Conservation (phyloP, 441 rosid species). For the Isatis lusitanica region DNA sequence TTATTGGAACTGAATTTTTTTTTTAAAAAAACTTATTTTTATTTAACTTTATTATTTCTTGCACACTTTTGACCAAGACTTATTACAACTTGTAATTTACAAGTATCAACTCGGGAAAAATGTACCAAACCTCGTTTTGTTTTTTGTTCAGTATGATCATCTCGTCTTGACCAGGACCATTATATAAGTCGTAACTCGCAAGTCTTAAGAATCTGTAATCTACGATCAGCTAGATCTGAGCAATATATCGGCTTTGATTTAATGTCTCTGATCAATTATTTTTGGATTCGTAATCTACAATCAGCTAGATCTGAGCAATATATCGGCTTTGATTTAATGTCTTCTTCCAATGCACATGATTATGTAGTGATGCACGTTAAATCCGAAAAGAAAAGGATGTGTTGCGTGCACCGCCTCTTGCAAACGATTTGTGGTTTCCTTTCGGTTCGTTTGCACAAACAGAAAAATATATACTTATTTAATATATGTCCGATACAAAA, state of each 20-base stretch:
- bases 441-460: too few relatives aligned
- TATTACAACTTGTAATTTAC: too few relatives aligned
- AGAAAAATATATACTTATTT: background rate
- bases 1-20: background rate
- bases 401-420: constrained; percentile 1
- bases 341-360: background rate
- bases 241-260: background rate
- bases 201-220: background rate
- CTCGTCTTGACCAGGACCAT: background rate
- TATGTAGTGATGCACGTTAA: background rate
- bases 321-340: background rate
- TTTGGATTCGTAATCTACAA: background rate
- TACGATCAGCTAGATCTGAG: background rate
- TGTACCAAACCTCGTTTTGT: background rate
- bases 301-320: background rate
- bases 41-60: background rate
- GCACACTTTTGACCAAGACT: background rate
- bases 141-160: background rate
- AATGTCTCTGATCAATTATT: background rate
- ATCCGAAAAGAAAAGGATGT: background rate
- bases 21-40: background rate
- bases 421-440: too few relatives aligned
- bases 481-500: background rate
- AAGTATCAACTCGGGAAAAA: background rate
- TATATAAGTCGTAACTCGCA: background rate